These are phyloP conservation scores for Triangularia setosa DNA, from an alignment of 2,329 filamentous ascomycete species.

Conservation along the genomic window DNA sequence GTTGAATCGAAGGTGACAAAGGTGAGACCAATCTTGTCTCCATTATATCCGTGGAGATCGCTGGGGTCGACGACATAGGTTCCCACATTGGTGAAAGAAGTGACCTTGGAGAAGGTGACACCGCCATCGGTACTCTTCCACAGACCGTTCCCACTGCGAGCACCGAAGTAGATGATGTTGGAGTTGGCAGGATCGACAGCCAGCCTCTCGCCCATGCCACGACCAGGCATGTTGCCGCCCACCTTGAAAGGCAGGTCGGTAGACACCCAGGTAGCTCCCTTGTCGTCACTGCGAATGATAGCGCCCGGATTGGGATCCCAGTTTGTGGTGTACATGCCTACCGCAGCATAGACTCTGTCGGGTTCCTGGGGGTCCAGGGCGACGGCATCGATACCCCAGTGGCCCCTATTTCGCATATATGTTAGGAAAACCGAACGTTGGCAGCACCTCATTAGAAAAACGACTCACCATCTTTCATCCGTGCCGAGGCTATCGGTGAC, in stretches of 20 bases:
- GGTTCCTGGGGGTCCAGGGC: conserved; percentile 52
- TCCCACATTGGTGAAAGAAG: conserved; percentile 48
- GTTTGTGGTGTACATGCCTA: conserved; percentile 55
- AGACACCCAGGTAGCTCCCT: conserved; percentile 49
- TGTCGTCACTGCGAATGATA: conserved; percentile 52
- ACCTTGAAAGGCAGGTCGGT: conserved; percentile 55
- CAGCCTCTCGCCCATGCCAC: conserved; percentile 56
- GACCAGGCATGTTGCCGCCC: conserved; percentile 59
- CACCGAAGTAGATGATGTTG: conserved; percentile 55
- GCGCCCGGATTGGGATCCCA: conserved; percentile 56
- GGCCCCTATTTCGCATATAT: conserved; percentile 36
- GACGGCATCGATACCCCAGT: conserved; percentile 55
- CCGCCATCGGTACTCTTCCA: conserved; percentile 56
- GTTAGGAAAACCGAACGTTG: background rate
- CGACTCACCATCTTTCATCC: conserved; percentile 41
- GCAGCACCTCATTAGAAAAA: background rate
- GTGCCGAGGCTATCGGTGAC: conserved; percentile 46
- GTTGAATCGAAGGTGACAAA: conserved; percentile 55
- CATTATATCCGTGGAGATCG: conserved; percentile 42
- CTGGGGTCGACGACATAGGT: conserved; percentile 44
- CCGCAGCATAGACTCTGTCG: conserved; percentile 49
- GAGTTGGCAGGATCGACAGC: conserved; percentile 56
- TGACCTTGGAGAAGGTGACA: conserved; percentile 50
- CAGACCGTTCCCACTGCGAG: conserved; percentile 54
- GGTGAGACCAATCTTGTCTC: conserved; percentile 45